Percentiles rank a stretch among this genome's conserved stretches.
Evolutionary conservation across 1,284 basidiomycete species (phyloP).

Genomic region (Veloboletus limbatus): DNA sequence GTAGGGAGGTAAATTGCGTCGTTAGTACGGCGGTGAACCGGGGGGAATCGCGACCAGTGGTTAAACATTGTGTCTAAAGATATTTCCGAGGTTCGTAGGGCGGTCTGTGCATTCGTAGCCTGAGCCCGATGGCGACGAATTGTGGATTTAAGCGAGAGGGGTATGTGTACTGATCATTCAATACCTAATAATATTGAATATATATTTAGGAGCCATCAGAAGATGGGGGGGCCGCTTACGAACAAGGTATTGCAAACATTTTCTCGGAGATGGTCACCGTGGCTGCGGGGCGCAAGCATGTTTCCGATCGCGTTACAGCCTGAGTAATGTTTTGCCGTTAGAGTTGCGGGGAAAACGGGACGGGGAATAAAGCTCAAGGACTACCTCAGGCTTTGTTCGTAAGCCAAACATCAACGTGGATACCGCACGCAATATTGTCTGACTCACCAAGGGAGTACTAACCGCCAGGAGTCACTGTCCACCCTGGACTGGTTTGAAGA

Average conservation of each 20-base stretch:
- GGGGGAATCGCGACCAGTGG: constrained; percentile 3
- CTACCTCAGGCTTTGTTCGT: background rate
- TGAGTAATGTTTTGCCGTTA: background rate
- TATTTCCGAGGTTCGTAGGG: background rate
- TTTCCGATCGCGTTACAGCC: background rate
- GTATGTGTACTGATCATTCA: background rate
- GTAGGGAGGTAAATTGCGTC: constrained; percentile 3
- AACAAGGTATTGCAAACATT: background rate
- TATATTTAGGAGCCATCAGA: background rate
- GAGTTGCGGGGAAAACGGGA: background rate
- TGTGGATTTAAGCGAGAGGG: constrained; percentile 1
- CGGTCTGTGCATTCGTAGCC: background rate
- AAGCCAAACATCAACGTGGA: background rate
- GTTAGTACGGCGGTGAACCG: constrained; percentile 10
- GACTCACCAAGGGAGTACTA: background rate
- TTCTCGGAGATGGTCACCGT: too few species aligned
- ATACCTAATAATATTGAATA: background rate
- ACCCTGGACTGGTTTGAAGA: background rate
- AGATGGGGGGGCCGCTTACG: too few species aligned
- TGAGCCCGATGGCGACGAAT: background rate
- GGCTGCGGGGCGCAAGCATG: background rate
- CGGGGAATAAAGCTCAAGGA: background rate
- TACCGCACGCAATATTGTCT: background rate
- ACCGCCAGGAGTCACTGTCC: background rate
- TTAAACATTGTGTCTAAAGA: background rate